Conservation (phyloP, 1,284 basidiomycete genomes). For the Heterobasidion annosum region DNA sequence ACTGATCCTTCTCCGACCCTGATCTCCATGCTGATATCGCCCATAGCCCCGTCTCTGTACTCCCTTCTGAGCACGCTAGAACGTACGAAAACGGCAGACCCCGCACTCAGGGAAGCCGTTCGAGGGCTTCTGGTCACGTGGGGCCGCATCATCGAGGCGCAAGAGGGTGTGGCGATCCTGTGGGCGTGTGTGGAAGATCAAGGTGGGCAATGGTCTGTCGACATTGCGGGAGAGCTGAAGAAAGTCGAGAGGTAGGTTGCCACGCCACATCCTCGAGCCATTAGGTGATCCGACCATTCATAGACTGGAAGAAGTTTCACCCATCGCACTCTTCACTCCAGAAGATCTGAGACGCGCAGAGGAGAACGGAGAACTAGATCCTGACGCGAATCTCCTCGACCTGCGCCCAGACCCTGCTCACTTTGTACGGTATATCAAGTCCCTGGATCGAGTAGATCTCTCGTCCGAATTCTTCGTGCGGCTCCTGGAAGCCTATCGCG, state of each 20-base stretch:
- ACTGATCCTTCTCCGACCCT: conserved; percentile 71
- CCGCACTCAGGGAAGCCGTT: conserved; percentile 47
- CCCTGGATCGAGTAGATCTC: conserved; percentile 59
- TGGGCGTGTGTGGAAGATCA: conserved; percentile 52
- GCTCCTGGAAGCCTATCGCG: conserved; percentile 64
- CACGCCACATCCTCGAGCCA: neutral
- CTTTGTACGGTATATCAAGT: conserved; percentile 58
- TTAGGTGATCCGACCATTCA: neutral
- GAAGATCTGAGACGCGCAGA: conserved; percentile 32
- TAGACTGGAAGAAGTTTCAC: conserved; percentile 19
- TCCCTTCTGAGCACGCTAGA: conserved; percentile 50
- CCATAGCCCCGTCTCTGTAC: conserved; percentile 63
- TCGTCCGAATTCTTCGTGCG: conserved; percentile 65
- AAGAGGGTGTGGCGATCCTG: conserved; percentile 48
- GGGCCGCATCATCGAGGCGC: conserved; percentile 53
- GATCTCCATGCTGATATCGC: conserved; percentile 55
- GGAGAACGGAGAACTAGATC: conserved; percentile 33
- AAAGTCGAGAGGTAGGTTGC: conserved; percentile 29
- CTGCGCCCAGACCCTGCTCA: conserved; percentile 65
- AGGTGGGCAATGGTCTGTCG: conserved; percentile 47
- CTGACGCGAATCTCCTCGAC: conserved; percentile 52
- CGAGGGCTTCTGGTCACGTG: conserved; percentile 58
- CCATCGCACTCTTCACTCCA: conserved; percentile 41
- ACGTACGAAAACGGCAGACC: conserved; percentile 47
- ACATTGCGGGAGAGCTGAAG: conserved; percentile 40